Evolutionary conservation across 139 green algal genomes (phyloP), one percentile per base, ranked within the genome.

Genomic region (Chlamydomonas incerta): DNA sequence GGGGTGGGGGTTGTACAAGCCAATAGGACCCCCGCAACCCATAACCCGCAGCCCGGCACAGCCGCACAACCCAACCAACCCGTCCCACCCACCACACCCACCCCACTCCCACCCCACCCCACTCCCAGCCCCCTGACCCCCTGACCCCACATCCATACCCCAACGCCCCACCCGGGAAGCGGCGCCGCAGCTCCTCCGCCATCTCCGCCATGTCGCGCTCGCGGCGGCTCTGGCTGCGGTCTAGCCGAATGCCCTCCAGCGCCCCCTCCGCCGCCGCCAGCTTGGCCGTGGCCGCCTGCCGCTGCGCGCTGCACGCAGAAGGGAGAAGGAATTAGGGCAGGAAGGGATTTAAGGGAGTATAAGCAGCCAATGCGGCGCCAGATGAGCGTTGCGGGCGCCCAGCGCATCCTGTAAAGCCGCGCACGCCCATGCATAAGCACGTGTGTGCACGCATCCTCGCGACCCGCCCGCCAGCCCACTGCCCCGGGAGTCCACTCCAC

Each of bases 171-270:
- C 90, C 89, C 72, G 89, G 90, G 87, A 97, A 91, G 34, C 94
- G 72, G 29, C 90, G 77, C 88, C 95, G 95, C 71, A 99, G 91
- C 60, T 88, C 72, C 23, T 82, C 89, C 29, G 98, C 85, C 29
- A 96, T 93, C 52, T 94, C 90, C 1, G 81, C 74, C 34, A 93
- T 89, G 4, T 92, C 89, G 24, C 57, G 65, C 6, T 94, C 96
- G 10, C 94, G 87, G 37, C 97, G 90, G 47, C 46, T 94, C 83
- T 97, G 90, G 80, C 90, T 90, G 29, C 91, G 86, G 67, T 97
- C 92, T 5, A 93, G 90, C 66, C 93, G 94, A 29, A 93, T 92
- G 58, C 97, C 94, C 14, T 86, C 57, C 52, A 99, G 90, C 80
- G 91, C 74, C 26, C 60, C 83, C 70, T 97, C 93, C 50, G 96